These are phyloP conservation scores for Irpex rosettiformis DNA, from an alignment of 1,284 basidiomycete species.

Conservation along the genomic window DNA sequence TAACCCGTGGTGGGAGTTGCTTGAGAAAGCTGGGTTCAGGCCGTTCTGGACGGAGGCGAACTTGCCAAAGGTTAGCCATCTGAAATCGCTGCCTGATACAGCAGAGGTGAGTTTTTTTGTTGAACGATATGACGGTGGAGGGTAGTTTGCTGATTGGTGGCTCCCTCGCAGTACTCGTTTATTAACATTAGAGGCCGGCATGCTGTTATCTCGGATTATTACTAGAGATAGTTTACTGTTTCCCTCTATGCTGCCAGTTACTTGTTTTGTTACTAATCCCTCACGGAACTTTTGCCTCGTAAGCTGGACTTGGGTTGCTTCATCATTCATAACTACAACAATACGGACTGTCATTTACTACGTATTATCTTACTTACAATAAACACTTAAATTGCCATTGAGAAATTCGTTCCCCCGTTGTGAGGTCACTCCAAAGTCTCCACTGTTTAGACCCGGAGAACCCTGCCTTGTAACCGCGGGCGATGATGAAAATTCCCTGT, in stretches of 20 bases:
- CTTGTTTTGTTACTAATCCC: background rate
- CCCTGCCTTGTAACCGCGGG: too few relatives aligned
- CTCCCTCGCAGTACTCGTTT: constrained; percentile 11
- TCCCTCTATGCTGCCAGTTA: background rate
- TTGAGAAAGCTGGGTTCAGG: constrained; percentile 19
- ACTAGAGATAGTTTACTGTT: background rate
- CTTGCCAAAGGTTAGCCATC: constrained; percentile 32
- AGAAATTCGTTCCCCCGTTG: background rate
- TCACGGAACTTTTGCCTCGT: background rate
- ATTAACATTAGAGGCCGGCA: constrained; percentile 6
- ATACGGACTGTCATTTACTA: background rate
- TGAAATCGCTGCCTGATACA: constrained; percentile 28
- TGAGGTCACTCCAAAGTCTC: too few relatives aligned
- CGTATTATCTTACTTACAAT: background rate
- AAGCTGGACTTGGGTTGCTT: background rate
- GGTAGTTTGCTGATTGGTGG: too few relatives aligned
- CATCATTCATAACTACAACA: background rate
- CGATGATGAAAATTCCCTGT: too few relatives aligned
- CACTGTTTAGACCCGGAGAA: too few relatives aligned
- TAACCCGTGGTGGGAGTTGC: constrained; percentile 23
- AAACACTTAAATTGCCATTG: background rate
- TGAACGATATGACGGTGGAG: too few relatives aligned
- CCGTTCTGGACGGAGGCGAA: constrained; percentile 29
- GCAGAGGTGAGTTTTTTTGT: constrained; percentile 33
- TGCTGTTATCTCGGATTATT: constrained; percentile 5